Percentiles rank a stretch among this genome's conserved stretches.
Evolutionary conservation across 768 basidiomycete genomes (phyloP).

Genomic region (Serendipita sp.): DNA sequence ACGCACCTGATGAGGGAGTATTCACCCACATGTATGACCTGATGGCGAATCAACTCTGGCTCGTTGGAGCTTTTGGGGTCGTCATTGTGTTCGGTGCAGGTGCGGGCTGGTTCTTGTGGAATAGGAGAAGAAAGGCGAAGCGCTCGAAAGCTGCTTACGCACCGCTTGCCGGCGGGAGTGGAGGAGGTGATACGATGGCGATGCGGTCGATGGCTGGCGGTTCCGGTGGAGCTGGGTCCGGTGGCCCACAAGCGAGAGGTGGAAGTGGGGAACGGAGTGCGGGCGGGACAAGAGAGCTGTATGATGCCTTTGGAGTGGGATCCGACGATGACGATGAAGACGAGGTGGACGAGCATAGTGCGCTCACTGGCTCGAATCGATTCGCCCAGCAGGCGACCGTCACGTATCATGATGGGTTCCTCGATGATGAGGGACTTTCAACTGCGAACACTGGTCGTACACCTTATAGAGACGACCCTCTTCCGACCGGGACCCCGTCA

Average conservation of each 20-base stretch:
- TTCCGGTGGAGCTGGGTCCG: conserved; percentile 21
- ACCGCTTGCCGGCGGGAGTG: conserved; percentile 35
- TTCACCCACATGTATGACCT: conserved; percentile 66
- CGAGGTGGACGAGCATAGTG: conserved; percentile 30
- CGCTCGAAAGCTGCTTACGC: conserved; percentile 36
- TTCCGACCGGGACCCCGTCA: neutral
- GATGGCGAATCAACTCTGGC: conserved; percentile 68
- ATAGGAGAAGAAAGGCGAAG: conserved; percentile 29
- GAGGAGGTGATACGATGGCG: conserved; percentile 40
- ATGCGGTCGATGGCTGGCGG: conserved; percentile 51
- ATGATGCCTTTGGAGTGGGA: conserved; percentile 90
- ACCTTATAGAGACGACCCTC: neutral
- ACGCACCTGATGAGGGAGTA: conserved; percentile 63
- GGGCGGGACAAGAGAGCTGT: conserved; percentile 67
- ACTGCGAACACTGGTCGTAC: neutral
- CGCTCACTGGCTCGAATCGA: neutral
- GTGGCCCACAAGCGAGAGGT: conserved; percentile 14
- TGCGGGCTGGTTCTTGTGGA: conserved; percentile 65
- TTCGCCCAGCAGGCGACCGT: neutral
- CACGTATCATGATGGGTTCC: neutral
- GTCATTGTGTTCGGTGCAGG: conserved; percentile 61
- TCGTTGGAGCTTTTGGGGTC: conserved; percentile 68
- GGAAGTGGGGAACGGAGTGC: conserved; percentile 11
- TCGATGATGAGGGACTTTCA: neutral
- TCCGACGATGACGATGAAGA: conserved; percentile 56